Percentiles rank a stretch among this genome's conserved stretches.
These are phyloP conservation scores for Kwoniella sp. DNA, from an alignment of 768 basidiomycete genomes.

Conservation along the genomic window DNA sequence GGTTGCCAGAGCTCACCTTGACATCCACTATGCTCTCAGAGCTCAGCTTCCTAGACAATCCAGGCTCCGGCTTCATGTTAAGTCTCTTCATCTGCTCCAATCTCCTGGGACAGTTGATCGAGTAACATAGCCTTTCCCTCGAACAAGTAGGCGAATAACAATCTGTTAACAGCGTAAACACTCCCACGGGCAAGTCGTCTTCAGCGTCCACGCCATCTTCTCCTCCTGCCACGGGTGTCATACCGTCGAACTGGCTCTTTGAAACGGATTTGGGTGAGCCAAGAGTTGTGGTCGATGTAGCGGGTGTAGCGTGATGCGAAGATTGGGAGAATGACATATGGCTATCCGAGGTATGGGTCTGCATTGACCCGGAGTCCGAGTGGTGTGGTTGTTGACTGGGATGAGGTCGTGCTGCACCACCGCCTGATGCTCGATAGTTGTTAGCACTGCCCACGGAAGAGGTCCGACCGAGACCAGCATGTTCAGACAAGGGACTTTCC, in stretches of 20 bases:
- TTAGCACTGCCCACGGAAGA: constrained; percentile 26
- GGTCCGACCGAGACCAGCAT: constrained; percentile 27
- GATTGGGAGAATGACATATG: constrained; percentile 27
- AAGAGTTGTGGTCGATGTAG: constrained; percentile 45
- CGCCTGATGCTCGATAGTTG: constrained; percentile 3
- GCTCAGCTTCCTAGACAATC: constrained; percentile 79
- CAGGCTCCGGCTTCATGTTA: constrained; percentile 92
- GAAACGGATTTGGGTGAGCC: constrained; percentile 33
- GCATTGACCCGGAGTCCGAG: constrained; percentile 32
- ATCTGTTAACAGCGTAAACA: constrained; percentile 93
- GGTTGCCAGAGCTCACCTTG: constrained; percentile 60
- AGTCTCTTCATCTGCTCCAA: constrained; percentile 90
- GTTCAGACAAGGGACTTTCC: constrained; percentile 44
- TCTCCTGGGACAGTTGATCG: constrained; percentile 90
- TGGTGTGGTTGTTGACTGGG: neutral
- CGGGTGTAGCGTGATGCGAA: constrained; percentile 39
- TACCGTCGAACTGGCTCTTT: constrained; percentile 15
- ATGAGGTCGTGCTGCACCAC: constrained; percentile 2
- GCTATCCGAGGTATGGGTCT: constrained; percentile 34
- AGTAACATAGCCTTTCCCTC: constrained; percentile 91
- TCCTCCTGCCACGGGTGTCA: neutral
- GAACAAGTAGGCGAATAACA: constrained; percentile 98
- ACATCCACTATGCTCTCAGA: constrained; percentile 78
- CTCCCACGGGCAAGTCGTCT: constrained; percentile 76
- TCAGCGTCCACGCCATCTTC: constrained; percentile 47